Evolutionary conservation across 768 basidiomycete species (phyloP), one percentile per base, ranked within the genome.

Genomic region (Hericium rajendrae): DNA sequence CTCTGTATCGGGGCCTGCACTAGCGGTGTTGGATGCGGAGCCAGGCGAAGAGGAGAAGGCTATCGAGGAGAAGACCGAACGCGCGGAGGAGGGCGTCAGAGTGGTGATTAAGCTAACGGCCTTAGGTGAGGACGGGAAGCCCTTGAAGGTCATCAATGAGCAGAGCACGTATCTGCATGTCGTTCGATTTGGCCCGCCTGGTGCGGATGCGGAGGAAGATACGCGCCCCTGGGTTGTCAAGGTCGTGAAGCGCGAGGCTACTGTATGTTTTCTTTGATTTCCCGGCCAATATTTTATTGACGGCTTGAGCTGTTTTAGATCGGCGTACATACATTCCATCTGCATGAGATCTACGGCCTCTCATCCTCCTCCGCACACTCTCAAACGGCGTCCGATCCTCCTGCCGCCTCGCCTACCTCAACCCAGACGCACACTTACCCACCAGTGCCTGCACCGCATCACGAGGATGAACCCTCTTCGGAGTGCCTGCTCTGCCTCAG

Each of bases 261-360:
- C 85, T 55, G 85, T 85, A 50, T 59, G 79, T 54, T 59, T 57
- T 41, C n/a, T 51, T 50, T 8, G 9, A 13, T 20, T 20, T 51
- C 16, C 48, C 48, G 41, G 50, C 46, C 38, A 20, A 59, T 59
- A 38, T 55, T 43, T 12, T 8, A n/a, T 20, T 55, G 37, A 57
- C 28, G 26, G 6, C 37, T 52, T 59, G 13, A 52, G 38, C 51
- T n/a, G 56, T 28, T 59, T 18, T 64, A 88, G 85, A 97, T 97
- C 66, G 94, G 94, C 3, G 79, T 86, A 5, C 92, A 94, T 66
- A 92, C 91, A 0, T 97, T 97, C 83, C 88, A 94, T 55, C 76
- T 97, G 32, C 93, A 95, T 66, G 94, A 97, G 67, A 97, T 97
- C 50, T 97, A 88, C 64, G 94, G 94, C 51, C 79, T 97, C 5